Evolutionary conservation across 2,329 filamentous ascomycete genomes (phyloP), one percentile per base, ranked within the genome.

Genomic region (Alternaria sp.): DNA sequence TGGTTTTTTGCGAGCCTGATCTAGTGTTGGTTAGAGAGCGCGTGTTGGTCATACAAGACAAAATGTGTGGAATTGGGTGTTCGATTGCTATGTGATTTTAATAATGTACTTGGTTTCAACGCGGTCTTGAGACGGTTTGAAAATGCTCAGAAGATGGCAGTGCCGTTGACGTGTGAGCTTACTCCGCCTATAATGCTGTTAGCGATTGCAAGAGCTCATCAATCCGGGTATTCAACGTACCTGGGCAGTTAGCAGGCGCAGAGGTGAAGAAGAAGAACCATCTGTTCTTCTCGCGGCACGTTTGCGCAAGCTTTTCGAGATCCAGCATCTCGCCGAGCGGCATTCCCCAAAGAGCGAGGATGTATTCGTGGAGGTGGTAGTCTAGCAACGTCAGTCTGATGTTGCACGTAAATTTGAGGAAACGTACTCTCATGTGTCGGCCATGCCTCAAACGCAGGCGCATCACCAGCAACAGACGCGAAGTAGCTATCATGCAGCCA

Each of bases 401-500:
- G 10, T 36, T 15, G n/a, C 21, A 26, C 12, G 1, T 2, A 26
- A 2, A 13, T 0, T 40, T 13, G 28, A 17, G 15, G n/a, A 36
- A 56, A 59, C 69, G 50, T 64, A 73, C 74, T 68, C 57, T 83
- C 81, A 32, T 85, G 57, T 0, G 86, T 86, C 2, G 89, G 88
- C 77, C 87, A 87, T 0, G 86, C 84, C 79, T 93, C 90, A 65
- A 92, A 91, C 0, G 86, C 82, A 19, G 86, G 86, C 12, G 84
- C 81, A 73, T 93, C 90, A 0, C 88, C 88, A 0, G 86, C 88
- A 1, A 90, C 89, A 1, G 87, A 88, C 0, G 89, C 83, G 68
- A 93, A 92, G 56, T 89, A 88, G 67, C 85, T 87, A 71, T 92
- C 88, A 81, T 91, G 90, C 62, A 92, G 66, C 89, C 90, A 93